Base-by-base conservation (phyloP, 2,329 filamentous ascomycete species). In the Taxawa tesnikishii region DNA sequence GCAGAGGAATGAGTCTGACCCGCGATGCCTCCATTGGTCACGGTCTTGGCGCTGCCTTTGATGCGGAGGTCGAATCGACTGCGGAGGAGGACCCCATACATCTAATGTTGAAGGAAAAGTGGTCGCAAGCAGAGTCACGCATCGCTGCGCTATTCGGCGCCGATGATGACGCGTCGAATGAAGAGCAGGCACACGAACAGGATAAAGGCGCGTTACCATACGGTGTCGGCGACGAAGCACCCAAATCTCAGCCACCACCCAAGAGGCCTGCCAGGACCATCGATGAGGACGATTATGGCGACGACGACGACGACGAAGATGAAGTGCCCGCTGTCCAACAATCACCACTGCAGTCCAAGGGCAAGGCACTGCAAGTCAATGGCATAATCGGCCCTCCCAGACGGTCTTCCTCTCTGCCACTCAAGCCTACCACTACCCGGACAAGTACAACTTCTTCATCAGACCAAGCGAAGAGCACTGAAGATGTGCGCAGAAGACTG, bases 401-500 rank as follows among this genome's bases (percentile, higher is more conserved):
- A 72, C 50, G 81, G 77, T 61, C 81, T 70, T 41, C 74, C 69
- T 56, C 80, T 68, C 37, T 75, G 67, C 38, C 73, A 72, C 41
- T 73, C 73, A 48, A 75, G 67, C 34, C 70, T 67, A 42, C 69
- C 65, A 43, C 79, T 70, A 42, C 74, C 65, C 40, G 74, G 18
- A 58, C 71, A 34, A 76, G 70, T 43, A 65, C 67, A 15, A 54
- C 59, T 30, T 71, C 69, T 41, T 63, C 55, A 32, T 37, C 49
- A 31, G 53, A 72, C 47, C 62, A 72, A 58, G 63, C 73, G 34
- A 84, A 83, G 54, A 72, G 76, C 15, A 76, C 79, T 6, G 85
- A 94, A 52, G 83, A 94, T 64, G 82, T 84, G 55, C 83, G 90
- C 50, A 93, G 93, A 59, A 83, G 87, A 56, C 61, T 96, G 41